A percentile compares a stretch with the other conserved stretches of the same genome.
Conservation (phyloP, 2,329 filamentous ascomycete species). For the Monosporascus sp. region DNA sequence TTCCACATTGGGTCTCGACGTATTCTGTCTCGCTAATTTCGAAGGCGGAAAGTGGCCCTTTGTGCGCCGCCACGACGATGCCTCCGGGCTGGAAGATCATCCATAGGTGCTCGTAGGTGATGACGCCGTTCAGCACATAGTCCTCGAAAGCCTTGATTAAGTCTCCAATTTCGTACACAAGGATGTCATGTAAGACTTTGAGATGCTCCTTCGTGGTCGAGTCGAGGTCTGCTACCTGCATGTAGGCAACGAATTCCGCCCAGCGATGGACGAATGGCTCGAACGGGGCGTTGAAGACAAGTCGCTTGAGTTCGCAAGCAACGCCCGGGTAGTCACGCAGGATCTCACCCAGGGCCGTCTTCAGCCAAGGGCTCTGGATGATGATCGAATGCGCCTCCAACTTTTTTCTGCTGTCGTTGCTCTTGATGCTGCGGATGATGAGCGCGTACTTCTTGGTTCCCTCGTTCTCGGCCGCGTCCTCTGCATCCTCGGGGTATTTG, state of each 20-base stretch:
- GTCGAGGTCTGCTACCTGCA: slow-evolving; percentile 37
- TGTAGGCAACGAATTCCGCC: slow-evolving; percentile 39
- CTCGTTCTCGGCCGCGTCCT: slow-evolving; percentile 54
- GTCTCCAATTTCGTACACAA: slow-evolving; percentile 47
- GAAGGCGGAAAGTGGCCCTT: slow-evolving; percentile 34
- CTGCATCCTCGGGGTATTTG: slow-evolving; percentile 47
- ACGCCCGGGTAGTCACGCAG: slow-evolving; percentile 56
- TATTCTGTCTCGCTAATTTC: slow-evolving; percentile 34
- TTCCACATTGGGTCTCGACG: slow-evolving; percentile 30
- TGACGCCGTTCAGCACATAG: slow-evolving; percentile 46
- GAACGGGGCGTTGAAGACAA: slow-evolving; percentile 58
- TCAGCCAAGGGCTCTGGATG: slow-evolving; percentile 58
- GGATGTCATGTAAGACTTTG: slow-evolving; percentile 38
- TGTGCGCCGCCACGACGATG: slow-evolving; percentile 33
- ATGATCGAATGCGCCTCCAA: slow-evolving; percentile 58
- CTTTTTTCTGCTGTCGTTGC: slow-evolving; percentile 53
- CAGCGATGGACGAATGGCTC: slow-evolving; percentile 63
- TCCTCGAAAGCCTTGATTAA: slow-evolving; percentile 45
- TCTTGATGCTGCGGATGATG: slow-evolving; percentile 53
- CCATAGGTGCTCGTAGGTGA: slow-evolving; percentile 49
- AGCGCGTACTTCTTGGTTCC: slow-evolving; percentile 58
- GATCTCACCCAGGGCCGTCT: slow-evolving; percentile 48
- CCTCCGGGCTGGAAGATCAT: slow-evolving; percentile 46
- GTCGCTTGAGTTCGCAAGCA: slow-evolving; percentile 50
- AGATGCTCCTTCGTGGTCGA: slow-evolving; percentile 40